Base-by-base conservation (phyloP, 1,284 basidiomycete genomes). In the Apiotrichum gamsii region DNA sequence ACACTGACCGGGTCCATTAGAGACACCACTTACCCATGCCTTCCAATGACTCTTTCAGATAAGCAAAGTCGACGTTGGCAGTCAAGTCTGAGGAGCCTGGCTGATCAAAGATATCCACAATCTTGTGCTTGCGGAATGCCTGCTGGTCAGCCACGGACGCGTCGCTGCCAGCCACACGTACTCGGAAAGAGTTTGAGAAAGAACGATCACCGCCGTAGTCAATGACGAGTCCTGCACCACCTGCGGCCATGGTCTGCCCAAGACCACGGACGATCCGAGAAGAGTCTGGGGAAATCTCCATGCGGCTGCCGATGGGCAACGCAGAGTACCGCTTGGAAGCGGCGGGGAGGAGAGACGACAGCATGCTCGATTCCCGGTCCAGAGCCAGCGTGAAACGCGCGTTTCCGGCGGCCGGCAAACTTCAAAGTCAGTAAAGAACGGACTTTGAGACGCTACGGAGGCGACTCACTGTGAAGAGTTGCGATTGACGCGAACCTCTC, bases 11-110 rank as follows among this genome's bases (percentile, higher is more conserved):
- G n/a, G n/a, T n/a, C n/a, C n/a, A n/a, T n/a, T 31, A 37, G 30
- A 18, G 23, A 13, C 13, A 19, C 34, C 1, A 64, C 79, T 23
- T 55, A 85, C 85, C 83, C 4, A 80, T 70, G 45, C 80, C 80
- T 1, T 70, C 67, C 51, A 93, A 74, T 0, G 89, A 83, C 69
- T 93, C 88, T 57, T 79, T 79, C 33, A 98, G 76, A 65, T 88
- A 88, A 0, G 82, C 79, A 72, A 98, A 99, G 72, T 98, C 91
- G 43, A 99, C 94, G 63, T 98, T 96, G 25, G 86, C 84, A 0
- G 95, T 98, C 40, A 98, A 73, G 69, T 98, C 95, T 37, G 87
- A 86, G 38, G 85, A 78, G 11, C 95, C 94, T 0, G 94, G 93
- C 10, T 78, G 73, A 46, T 84, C 77, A 62, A 98, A 93, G 0